Percentiles rank a stretch among this genome's conserved stretches.
Conservation (phyloP, 2,329 filamentous ascomycete genomes). For the Aspergillus versicolor region DNA sequence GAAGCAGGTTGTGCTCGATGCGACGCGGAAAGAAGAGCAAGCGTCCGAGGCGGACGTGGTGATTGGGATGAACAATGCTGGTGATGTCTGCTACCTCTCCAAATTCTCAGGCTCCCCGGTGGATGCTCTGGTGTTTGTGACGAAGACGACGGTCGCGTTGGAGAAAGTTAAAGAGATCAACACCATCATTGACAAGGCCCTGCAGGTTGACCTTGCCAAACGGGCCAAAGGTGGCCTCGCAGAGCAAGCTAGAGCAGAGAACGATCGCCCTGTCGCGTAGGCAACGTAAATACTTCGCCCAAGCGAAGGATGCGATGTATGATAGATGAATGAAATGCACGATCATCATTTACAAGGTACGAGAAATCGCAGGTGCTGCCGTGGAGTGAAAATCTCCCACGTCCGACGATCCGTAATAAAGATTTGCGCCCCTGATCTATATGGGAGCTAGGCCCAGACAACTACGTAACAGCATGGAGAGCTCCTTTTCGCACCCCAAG, state of each 20-base stretch:
- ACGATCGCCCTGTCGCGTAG: conserved; percentile 63
- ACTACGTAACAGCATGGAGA: not conserved
- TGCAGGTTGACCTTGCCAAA: conserved; percentile 73
- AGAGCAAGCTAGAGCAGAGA: conserved; percentile 80
- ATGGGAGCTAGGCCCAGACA: too few species aligned
- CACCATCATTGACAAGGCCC: conserved; percentile 66
- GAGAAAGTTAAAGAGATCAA: conserved; percentile 79
- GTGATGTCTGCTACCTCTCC: conserved; percentile 86
- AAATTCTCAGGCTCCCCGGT: conserved; percentile 84
- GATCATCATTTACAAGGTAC: not conserved
- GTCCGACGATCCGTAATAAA: not conserved
- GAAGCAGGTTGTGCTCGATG: conserved; percentile 44
- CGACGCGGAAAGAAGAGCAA: conserved; percentile 51
- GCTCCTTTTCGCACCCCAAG: not conserved
- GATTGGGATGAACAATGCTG: conserved; percentile 83
- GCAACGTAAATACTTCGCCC: not conserved
- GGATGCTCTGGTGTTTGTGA: conserved; percentile 74
- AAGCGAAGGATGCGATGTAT: not conserved
- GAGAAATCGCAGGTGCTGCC: not conserved
- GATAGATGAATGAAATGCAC: conserved; percentile 4
- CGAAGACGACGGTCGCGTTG: conserved; percentile 72
- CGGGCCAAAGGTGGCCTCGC: conserved; percentile 67
- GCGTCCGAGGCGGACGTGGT: conserved; percentile 66
- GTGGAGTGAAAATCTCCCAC: conserved; percentile 5
- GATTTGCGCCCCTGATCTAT: not conserved